Percentiles rank a stretch among this genome's conserved stretches.
Evolutionary conservation across 352 stramenopile genomes (phyloP).

Genomic region (Globisporangium middletonii): DNA sequence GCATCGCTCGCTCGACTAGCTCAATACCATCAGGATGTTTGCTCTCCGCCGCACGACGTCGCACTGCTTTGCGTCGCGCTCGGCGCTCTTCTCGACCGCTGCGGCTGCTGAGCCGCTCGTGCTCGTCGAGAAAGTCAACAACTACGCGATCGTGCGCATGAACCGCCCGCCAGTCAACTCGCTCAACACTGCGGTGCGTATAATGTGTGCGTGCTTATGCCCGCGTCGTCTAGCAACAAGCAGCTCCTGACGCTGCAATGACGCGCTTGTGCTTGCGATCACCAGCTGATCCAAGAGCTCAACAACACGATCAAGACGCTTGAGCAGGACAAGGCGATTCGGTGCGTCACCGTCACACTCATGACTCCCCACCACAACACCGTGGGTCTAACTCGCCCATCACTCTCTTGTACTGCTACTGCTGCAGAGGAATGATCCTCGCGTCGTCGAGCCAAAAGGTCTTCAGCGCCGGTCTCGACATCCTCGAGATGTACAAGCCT

Average conservation of each 20-base stretch:
- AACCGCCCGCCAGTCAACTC: slow-evolving; percentile 80
- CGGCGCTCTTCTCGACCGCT: slow-evolving; percentile 22
- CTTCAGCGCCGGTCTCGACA: slow-evolving; percentile 91
- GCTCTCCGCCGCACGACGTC: slow-evolving; percentile 9
- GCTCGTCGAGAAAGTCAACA: slow-evolving; percentile 65
- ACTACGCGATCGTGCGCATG: slow-evolving; percentile 74
- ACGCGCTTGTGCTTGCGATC: not conserved
- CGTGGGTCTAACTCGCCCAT: no score
- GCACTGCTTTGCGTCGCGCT: slow-evolving; percentile 7
- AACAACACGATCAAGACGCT: slow-evolving; percentile 64
- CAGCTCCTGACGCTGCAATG: not conserved
- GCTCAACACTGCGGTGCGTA: slow-evolving; percentile 57
- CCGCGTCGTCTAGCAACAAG: not conserved
- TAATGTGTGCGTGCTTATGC: not conserved
- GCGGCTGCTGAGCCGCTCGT: slow-evolving; percentile 40
- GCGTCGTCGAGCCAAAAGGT: slow-evolving; percentile 73
- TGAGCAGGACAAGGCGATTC: slow-evolving; percentile 67
- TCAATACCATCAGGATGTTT: slow-evolving; percentile 9
- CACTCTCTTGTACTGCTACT: not conserved
- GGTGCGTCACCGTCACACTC: slow-evolving; percentile 22
- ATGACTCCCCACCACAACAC: no score
- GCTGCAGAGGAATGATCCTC: slow-evolving; percentile 62
- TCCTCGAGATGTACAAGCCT: slow-evolving; percentile 91
- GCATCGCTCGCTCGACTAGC: no score
- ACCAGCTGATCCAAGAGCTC: slow-evolving; percentile 61